Conservation (phyloP, 2,329 filamentous ascomycete species). For the Xenoacremonium recifei region DNA sequence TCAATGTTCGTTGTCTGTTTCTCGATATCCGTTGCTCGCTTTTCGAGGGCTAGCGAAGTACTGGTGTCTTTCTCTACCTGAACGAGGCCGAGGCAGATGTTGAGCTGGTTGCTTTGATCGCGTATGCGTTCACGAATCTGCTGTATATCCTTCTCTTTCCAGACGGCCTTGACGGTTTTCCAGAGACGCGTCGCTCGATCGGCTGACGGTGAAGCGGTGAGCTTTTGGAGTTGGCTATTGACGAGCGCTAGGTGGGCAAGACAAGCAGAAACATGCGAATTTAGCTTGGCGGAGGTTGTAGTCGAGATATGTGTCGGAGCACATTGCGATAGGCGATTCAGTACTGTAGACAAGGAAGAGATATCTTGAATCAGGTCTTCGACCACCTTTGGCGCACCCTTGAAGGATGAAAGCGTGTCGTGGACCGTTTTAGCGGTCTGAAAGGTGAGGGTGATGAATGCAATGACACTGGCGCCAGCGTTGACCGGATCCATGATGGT, state of each 20-base stretch:
- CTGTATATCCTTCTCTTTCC: conserved; percentile 11
- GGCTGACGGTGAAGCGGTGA: neutral
- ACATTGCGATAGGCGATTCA: neutral
- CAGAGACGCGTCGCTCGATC: neutral
- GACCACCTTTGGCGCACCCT: neutral
- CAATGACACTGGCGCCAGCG: neutral
- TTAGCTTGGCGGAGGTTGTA: neutral
- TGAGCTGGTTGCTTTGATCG: conserved; percentile 10
- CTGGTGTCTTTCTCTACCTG: conserved; percentile 10
- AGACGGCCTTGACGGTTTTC: conserved; percentile 1
- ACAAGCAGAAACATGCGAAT: neutral
- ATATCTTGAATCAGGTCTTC: neutral
- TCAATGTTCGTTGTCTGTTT: too few species aligned
- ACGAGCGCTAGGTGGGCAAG: neutral
- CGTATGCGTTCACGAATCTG: conserved; percentile 7
- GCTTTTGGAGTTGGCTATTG: neutral
- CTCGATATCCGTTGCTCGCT: conserved; percentile 4
- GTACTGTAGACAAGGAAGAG: neutral
- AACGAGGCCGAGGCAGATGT: conserved; percentile 12
- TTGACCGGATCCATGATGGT: neutral
- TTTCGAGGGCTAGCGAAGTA: conserved; percentile 6
- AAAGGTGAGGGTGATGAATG: neutral
- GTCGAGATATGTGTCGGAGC: neutral
- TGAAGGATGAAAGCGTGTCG: neutral
- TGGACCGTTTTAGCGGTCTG: neutral